A percentile compares a stretch with the other conserved stretches of the same genome.
phyloP scores from a whole-genome alignment of 441 rosid genomes.

The Francoa sonchifolia region DNA sequence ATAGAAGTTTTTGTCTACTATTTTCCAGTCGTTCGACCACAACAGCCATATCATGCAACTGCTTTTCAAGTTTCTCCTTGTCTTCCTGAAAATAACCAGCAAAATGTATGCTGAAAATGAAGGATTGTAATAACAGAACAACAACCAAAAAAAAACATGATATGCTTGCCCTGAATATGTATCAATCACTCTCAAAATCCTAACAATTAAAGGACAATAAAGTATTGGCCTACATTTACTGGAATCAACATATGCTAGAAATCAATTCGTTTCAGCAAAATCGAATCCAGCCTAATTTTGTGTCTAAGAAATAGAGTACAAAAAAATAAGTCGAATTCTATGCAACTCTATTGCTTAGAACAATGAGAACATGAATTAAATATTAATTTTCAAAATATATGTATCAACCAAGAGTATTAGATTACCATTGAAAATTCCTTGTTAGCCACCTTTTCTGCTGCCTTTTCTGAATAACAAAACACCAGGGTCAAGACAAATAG shows the following conservation, averaged over 20 bases:
- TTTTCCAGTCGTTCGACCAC: conserved; percentile 83
- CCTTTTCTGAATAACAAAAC: conserved; percentile 40
- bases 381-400: too few relatives aligned
- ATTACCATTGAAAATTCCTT: conserved; percentile 62
- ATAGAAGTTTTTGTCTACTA: conserved; percentile 89
- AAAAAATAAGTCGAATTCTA: too few relatives aligned
- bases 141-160: not conserved
- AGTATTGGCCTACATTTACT: not conserved
- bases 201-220: not conserved
- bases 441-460: conserved; percentile 23
- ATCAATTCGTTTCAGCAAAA: not conserved
- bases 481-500: conserved; percentile 5
- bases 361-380: too few relatives aligned
- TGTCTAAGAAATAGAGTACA: too few relatives aligned
- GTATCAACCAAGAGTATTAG: conserved; percentile 4
- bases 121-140: not conserved
- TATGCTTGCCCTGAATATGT: too few relatives aligned
- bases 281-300: not conserved
- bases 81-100: conserved; percentile 66
- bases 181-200: too few relatives aligned
- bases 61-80: conserved; percentile 75
- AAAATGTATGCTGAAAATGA: too few relatives aligned
- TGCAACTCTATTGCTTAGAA: too few relatives aligned
- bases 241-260: not conserved
- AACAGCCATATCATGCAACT: conserved; percentile 92